Base-by-base conservation (phyloP, 257 asterid species). In the Solanum gandarillasii region DNA sequence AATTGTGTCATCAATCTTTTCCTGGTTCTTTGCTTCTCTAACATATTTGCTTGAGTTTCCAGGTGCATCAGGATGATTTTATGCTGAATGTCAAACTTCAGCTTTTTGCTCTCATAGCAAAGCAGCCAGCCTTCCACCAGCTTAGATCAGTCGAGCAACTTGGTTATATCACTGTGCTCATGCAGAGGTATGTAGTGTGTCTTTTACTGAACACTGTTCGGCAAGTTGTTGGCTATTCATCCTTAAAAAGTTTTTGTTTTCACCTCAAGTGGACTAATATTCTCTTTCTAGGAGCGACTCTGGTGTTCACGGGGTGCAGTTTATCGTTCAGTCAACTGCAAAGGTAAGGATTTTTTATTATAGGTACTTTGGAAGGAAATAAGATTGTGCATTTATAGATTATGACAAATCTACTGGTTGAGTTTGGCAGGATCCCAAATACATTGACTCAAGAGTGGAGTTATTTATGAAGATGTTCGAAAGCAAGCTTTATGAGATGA, bases 141-240 rank as follows among this genome's bases (percentile, higher is more conserved):
- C 99, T 97, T 89, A 94, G 99, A 96, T 95, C 99, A 87, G 97
- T 97, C 68, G 99, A 97, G 91, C 99, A 97, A 92, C 99, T 97
- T 89, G 99, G 99, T 87, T 97, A 97, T 91, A 92, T 97, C 73
- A 94, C 99, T 74, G 96, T 93, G 41, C 99, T 97, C 75, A 91
- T 92, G 98, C 96, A 93, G 92, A 93, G 99, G 99, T 97, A 87
- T 75, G 90, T 27, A 87, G 16, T 89, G 85, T 87, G 86, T 74
- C 9, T 62, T 67, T 62, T 82, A 67, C 55, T 38, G 35, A 58
- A 41, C 87, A 67, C 87, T 87, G 68, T 67, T 70, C 27, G 43
- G 39, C 67, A 70, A 84, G 38, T 58, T 1, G 74, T 46, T 43
- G 75, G 82, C 76, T 73, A 23, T 85, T 20, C 84, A 52, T 39